phyloP scores from a whole-genome alignment of 2,329 filamentous ascomycete genomes.

The Phialophora tarda region DNA sequence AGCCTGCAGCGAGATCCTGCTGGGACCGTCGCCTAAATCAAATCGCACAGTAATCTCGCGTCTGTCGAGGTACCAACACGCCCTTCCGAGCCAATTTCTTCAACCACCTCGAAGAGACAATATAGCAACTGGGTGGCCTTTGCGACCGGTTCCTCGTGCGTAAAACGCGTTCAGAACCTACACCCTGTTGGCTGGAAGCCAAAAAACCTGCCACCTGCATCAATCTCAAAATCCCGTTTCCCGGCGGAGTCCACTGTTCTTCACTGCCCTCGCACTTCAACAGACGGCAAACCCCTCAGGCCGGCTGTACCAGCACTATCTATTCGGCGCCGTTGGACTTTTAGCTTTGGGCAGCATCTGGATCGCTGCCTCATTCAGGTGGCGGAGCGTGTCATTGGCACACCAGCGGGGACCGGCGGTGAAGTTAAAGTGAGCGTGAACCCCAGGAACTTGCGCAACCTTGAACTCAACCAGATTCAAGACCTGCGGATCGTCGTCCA shows the following conservation, averaged over 20 bases:
- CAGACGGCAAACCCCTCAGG: neutral
- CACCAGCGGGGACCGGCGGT: constrained; percentile 1
- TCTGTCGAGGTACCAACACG: neutral
- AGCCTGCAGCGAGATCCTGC: neutral
- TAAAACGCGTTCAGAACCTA: neutral
- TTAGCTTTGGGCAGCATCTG: constrained; percentile 16
- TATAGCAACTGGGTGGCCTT: neutral
- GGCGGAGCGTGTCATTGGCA: constrained; percentile 16
- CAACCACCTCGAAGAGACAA: neutral
- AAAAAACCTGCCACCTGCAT: neutral
- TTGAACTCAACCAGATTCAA: constrained; percentile 6
- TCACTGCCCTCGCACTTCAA: neutral
- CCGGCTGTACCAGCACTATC: neutral
- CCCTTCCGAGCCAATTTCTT: neutral
- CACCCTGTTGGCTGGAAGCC: neutral
- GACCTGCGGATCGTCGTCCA: neutral
- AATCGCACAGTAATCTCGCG: neutral
- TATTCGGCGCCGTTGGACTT: neutral
- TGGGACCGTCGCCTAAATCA: neutral
- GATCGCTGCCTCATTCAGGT: constrained; percentile 18
- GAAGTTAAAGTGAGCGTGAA: constrained; percentile 14
- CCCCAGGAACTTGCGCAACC: constrained; percentile 1
- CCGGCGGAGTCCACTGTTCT: neutral
- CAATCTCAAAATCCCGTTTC: neutral
- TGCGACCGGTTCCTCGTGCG: neutral